Base-by-base conservation (phyloP, 257 asterid species). In the Nicotiana noctiflora region DNA sequence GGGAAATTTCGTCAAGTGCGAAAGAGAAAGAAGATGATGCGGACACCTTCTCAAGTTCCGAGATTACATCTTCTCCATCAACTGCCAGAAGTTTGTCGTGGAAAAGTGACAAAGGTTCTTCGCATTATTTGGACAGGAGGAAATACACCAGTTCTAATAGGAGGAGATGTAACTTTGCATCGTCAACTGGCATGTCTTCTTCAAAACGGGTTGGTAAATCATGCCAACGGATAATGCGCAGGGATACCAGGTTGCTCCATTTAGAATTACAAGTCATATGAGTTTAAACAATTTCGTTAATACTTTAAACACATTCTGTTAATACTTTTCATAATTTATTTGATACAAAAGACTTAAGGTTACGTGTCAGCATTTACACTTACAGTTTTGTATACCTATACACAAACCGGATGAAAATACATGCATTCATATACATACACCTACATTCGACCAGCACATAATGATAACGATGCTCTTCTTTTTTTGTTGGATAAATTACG, bases 21-120 rank as follows among this genome's bases (percentile, higher is more conserved):
- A 83, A 88, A 72, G 81, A 61, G 60, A 82, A 87, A 88, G 89
- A 83, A 82, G 88, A 82, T 75, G 93, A 85, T 37, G 77, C 44
- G 56, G 97, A 92, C 68, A 85, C 88, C 23, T 84, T 82, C 85
- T 90, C 97, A 76, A 85, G 98, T 87, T 94, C 93, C 46, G 99
- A 91, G 86, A 67, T 89, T 40, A 96, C 90, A 34, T 94, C 91
- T 79, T 91, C 93, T 84, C 89, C 90, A 63, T 91, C 94, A 57
- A 88, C 89, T 77, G 95, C 91, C 80, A 79, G 95, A 86, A 90
- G 92, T 86, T 88, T 96, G 90, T 92, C 98, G 75, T 96, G 98
- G 98, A 91, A 85, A 90, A 90, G 95, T 83, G 85, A 81, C 27
- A 90, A 88, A 89, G 90, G 86, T 80, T 87, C 93, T 84, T 85